Base-by-base conservation (phyloP, 2,329 filamentous ascomycete genomes). In the Colletotrichum sp. region DNA sequence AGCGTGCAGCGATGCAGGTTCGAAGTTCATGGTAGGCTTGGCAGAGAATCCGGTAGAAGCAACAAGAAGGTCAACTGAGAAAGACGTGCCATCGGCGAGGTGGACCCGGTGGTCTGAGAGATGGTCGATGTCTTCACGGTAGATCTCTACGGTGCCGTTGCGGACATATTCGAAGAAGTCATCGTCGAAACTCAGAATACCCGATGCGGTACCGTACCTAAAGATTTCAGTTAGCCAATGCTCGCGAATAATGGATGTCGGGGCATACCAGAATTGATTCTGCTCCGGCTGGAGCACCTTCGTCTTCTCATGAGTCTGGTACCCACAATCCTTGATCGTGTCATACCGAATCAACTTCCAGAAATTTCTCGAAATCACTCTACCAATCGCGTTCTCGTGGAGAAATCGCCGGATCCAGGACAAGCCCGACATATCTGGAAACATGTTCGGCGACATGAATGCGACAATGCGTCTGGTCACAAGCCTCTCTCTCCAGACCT, bases 141-240 rank as follows among this genome's bases (percentile, higher is more conserved):
- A 87, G 1, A 94, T 84, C 21, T 86, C 85, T 39, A 93, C 88
- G n/a, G 84, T 86, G 5, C 90, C 89, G 7, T 86, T 81, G 60
- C 85, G 86, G 13, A 94, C 86, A 15, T 92, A 83, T 8, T 90
- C 88, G 80, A 92, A 90, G 79, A 93, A 88, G 77, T 90, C 86
- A 5, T 85, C 87, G 0, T 87, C 86, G 78, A 91, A 93, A 80
- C 93, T 94, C 72, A 92, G 85, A 34, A 93, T 92, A 63, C 89
- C 90, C 36, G 93, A 85, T 0, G 87, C 87, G 13, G 87, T 88
- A 3, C 89, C 91, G 9, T 89, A 88, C 88, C 90, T 93, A 79
- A 1, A 3, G 1, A 32, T 10, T 16, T 8, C 2, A 4, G 6
- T 60, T 3, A 69, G 18, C 18, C 0, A 4, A 44, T 12, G 5